Evolutionary conservation across 1,139 yeast species (phyloP).

Genomic region (Ogataea hybrid): DNA sequence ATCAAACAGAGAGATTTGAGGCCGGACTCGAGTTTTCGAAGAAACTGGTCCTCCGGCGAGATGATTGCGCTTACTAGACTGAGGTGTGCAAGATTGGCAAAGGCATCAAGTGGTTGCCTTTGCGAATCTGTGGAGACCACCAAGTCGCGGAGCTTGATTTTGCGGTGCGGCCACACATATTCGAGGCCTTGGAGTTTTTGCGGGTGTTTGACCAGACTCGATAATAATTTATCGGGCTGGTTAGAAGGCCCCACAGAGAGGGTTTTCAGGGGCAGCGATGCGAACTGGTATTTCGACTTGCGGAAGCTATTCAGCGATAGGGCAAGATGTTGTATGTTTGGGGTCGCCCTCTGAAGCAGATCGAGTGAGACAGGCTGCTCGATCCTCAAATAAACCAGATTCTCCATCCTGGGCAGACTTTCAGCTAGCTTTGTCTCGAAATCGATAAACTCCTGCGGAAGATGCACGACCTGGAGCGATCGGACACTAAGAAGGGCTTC

Average conservation of each 20-base stretch:
- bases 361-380: constrained; percentile 16
- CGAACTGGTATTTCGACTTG: background rate
- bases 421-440: too few species aligned
- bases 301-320: constrained; percentile 10
- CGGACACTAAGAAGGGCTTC: too few species aligned
- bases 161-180: constrained; percentile 11
- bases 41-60: constrained; percentile 1
- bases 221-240: background rate
- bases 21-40: constrained; percentile 4
- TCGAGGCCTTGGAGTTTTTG: constrained; percentile 4
- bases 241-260: constrained; percentile 4
- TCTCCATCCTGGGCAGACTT: too few species aligned
- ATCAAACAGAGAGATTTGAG: constrained; percentile 20
- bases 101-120: constrained; percentile 7
- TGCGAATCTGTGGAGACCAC: constrained; percentile 4
- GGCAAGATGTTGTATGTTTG: constrained; percentile 7
- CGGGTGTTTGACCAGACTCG: background rate
- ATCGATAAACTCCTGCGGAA: too few species aligned
- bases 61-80: constrained; percentile 12
- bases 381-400: too few species aligned
- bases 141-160: constrained; percentile 16
- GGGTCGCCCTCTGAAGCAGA: constrained; percentile 8
- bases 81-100: constrained; percentile 9
- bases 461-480: too few species aligned
- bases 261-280: background rate